Evolutionary conservation across 306 rosid genomes (phyloP), one percentile per base, ranked within the genome.

Genomic region (Quercus cerris): DNA sequence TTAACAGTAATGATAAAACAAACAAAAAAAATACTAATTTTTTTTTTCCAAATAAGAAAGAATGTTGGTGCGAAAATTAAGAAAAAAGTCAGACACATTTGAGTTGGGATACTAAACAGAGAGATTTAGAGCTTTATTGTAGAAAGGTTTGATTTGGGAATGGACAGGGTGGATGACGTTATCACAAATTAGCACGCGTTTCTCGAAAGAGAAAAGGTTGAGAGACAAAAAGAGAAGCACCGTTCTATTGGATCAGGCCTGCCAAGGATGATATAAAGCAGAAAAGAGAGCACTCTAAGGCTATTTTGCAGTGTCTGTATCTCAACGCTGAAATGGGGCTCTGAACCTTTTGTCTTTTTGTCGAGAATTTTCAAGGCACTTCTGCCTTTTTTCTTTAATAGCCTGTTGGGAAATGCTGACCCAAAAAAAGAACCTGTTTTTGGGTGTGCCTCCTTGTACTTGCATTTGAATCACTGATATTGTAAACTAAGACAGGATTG

Each of bases 311-410:
- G 81, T 71, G 79, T 73, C 15, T 58, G 84, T 75, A 75, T 85
- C 86, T 85, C 71, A 52, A 79, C 77, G 77, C 69, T 56, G 86
- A 81, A 87, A 74, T 85, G 84, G 62, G 78, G 56, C 71, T 87
- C 91, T 89, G 93, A 87, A 83, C 81, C 17, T 11, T 0, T 73
- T 91, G 97, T 93, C 97, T 82, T 57, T 82, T 91, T 89, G 98
- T 91, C 97, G 79, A 87, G 85, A 83, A 87, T 89, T 93, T 91
- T 52, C 74, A 73, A 51, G 83, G 89, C 93, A 91, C 77, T 75
- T 31, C 87, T 84, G 90, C 79, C 73, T 61, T 33, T 71, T 72
- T 81, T 25, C 51, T 77, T 58, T 69, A 30, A 75, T 28, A 56
- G 20, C 46, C 74, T 74, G n/a, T 44, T 56, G 79, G 27, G 62